These are phyloP conservation scores for Debaryomyces prosopidis DNA, from an alignment of 805 yeast species.

Conservation along the genomic window DNA sequence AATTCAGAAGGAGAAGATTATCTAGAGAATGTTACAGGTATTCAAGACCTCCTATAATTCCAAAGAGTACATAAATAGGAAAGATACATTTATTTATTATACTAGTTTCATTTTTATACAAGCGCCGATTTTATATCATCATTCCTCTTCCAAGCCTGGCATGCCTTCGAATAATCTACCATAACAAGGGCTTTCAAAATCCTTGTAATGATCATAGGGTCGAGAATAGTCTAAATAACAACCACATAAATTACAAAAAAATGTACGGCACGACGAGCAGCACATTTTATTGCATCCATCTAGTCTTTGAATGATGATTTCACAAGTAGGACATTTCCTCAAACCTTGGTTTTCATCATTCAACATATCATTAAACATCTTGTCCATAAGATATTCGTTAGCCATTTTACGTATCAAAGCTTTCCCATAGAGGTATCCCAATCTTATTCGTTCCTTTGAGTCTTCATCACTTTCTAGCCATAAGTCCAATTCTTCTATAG, in stretches of 20 bases:
- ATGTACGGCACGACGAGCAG: conserved; percentile 48
- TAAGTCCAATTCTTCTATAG: conserved; percentile 32
- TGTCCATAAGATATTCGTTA: conserved; percentile 48
- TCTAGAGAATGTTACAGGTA: conserved; percentile 53
- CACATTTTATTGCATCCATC: conserved; percentile 70
- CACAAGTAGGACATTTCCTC: conserved; percentile 55
- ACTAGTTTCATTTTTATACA: not conserved
- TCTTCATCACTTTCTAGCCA: conserved; percentile 33
- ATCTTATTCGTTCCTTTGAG: conserved; percentile 29
- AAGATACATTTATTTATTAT: not conserved
- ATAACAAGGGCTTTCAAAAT: conserved; percentile 44
- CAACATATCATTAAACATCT: conserved; percentile 45
- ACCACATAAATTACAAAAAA: conserved; percentile 61
- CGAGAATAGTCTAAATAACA: conserved; percentile 32
- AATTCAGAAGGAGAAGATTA: conserved; percentile 60
- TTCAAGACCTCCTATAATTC: conserved; percentile 19
- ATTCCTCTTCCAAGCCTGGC: conserved; percentile 22
- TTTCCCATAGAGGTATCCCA: conserved; percentile 47
- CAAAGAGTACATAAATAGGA: conserved; percentile 1
- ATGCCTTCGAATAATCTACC: conserved; percentile 54
- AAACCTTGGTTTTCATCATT: conserved; percentile 41
- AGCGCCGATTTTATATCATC: not conserved
- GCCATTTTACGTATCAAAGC: conserved; percentile 42
- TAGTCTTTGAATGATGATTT: conserved; percentile 47
- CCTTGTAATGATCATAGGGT: conserved; percentile 55